Evolutionary conservation across 352 stramenopile species (phyloP).

Genomic region (Pythium rhizo-oryzae): DNA sequence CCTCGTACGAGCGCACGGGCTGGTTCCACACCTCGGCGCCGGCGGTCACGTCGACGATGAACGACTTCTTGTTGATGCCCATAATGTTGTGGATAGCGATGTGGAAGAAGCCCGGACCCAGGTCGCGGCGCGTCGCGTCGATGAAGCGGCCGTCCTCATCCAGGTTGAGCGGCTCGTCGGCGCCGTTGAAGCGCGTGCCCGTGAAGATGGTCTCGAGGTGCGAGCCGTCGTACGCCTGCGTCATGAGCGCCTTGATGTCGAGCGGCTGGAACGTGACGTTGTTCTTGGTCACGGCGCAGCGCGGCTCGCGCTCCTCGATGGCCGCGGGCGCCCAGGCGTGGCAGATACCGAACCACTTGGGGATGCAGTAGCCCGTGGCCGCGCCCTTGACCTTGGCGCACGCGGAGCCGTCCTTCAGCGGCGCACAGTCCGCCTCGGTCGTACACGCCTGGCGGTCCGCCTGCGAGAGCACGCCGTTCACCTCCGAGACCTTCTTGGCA

Average conservation of each 20-base stretch:
- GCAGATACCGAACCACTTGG: conserved; percentile 30
- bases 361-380: conserved; percentile 19
- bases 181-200: conserved; percentile 23
- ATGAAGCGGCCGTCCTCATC: conserved; percentile 28
- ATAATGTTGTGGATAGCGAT: conserved; percentile 42
- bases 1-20: conserved; percentile 45
- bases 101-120: conserved; percentile 48
- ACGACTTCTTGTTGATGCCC: conserved; percentile 36
- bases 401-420: background rate
- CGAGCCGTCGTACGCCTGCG: conserved; percentile 28
- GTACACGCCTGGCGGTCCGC: no score
- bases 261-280: conserved; percentile 30
- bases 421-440: background rate
- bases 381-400: no score
- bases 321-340: conserved; percentile 32
- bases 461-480: background rate
- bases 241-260: conserved; percentile 31
- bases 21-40: conserved; percentile 64
- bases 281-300: conserved; percentile 21
- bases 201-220: conserved; percentile 18
- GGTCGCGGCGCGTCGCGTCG: conserved; percentile 39
- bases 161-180: background rate
- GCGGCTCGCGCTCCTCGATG: conserved; percentile 24
- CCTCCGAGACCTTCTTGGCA: background rate
- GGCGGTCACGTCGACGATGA: conserved; percentile 45